phyloP scores from a whole-genome alignment of 2,329 filamentous ascomycete genomes.

The Nigrograna mackinnonii region DNA sequence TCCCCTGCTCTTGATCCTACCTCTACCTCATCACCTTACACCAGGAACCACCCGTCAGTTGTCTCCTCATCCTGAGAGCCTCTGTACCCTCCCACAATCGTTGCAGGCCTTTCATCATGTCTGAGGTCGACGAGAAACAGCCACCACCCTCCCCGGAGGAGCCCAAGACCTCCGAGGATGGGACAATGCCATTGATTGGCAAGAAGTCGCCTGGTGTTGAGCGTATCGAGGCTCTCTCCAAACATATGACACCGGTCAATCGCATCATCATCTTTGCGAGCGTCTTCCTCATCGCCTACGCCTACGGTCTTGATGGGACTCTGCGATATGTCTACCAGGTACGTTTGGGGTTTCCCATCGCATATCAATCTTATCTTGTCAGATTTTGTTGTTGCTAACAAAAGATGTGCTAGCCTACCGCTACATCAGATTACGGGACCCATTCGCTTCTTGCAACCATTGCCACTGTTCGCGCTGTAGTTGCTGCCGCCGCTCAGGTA shows the following conservation, averaged over 20 bases:
- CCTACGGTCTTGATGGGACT: constrained; percentile 64
- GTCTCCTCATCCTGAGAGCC: too few species aligned
- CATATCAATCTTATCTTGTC: too few species aligned
- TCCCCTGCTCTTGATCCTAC: too few species aligned
- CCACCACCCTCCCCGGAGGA: background rate
- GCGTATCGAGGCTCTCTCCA: constrained; percentile 62
- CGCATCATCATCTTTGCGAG: constrained; percentile 62
- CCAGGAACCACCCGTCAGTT: too few species aligned
- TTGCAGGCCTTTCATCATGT: too few species aligned
- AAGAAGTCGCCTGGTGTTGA: constrained; percentile 56
- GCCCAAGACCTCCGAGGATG: constrained; percentile 2
- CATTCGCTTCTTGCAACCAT: constrained; percentile 64
- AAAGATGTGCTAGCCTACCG: constrained; percentile 55
- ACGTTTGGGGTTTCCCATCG: too few species aligned
- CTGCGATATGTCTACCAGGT: constrained; percentile 59
- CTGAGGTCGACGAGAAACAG: constrained; percentile 12
- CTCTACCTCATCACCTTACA: too few species aligned
- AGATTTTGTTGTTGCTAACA: too few species aligned
- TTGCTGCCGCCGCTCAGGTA: constrained; percentile 59
- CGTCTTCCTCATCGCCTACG: constrained; percentile 67
- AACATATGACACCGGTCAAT: constrained; percentile 56
- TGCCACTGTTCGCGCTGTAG: constrained; percentile 61
- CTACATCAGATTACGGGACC: constrained; percentile 54
- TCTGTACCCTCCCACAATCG: too few species aligned
- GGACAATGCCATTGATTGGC: constrained; percentile 23